phyloP scores from a whole-genome alignment of 306 rosid species.

The Trichosanthes cucumerina region DNA sequence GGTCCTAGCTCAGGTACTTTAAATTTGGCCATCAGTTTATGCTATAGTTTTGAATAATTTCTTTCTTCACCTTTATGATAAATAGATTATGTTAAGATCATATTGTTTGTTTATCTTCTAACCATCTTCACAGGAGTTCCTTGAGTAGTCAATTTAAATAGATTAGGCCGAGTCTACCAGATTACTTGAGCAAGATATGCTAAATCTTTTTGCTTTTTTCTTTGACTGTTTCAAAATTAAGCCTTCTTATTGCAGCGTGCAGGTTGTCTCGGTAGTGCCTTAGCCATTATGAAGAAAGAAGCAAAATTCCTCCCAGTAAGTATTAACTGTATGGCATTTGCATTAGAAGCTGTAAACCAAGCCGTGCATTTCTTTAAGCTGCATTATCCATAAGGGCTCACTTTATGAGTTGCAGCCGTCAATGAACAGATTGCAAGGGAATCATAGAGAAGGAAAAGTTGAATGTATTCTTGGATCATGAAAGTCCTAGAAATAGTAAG shows the following conservation, averaged over 20 bases:
- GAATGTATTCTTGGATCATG: background rate
- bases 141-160: background rate
- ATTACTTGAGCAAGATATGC: background rate
- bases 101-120: background rate
- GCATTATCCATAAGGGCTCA: background rate
- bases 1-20: constrained; percentile 77
- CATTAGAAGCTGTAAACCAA: background rate
- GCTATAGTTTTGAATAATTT: background rate
- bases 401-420: background rate
- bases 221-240: constrained; percentile 3
- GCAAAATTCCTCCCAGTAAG: constrained; percentile 64
- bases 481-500: background rate
- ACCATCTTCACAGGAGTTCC: background rate
- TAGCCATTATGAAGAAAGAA: constrained; percentile 77
- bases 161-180: background rate
- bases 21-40: background rate
- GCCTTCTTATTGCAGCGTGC: constrained; percentile 40
- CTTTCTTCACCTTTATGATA: background rate
- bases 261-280: constrained; percentile 79
- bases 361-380: background rate
- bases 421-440: background rate
- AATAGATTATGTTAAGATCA: background rate
- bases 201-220: background rate
- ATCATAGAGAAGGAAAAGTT: background rate
- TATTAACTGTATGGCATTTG: background rate